These are phyloP conservation scores for Rhizophora mangle DNA, from an alignment of 345 rosid species.

Conservation along the genomic window DNA sequence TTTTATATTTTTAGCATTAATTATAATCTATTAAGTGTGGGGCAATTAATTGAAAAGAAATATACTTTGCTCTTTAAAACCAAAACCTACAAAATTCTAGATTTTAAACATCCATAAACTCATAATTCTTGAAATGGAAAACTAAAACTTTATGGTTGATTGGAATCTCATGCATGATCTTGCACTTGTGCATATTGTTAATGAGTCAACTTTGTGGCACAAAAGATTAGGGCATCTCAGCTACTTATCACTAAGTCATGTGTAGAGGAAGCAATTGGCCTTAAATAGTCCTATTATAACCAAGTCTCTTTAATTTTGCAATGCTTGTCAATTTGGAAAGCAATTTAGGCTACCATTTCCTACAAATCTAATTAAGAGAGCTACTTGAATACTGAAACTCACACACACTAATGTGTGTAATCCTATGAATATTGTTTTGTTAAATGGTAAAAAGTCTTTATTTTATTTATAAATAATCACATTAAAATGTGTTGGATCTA, in stretches of 20 bases:
- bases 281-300: neutral
- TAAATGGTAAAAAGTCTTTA: neutral
- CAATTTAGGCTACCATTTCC: neutral
- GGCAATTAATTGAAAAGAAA: neutral
- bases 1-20: neutral
- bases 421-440: neutral
- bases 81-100: neutral
- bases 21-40: neutral
- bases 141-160: neutral
- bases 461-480: neutral
- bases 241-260: neutral
- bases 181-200: neutral
- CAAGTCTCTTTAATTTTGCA: neutral
- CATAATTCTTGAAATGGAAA: neutral
- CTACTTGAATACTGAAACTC: neutral
- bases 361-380: conserved; percentile 1
- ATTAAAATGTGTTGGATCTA: neutral
- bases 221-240: conserved; percentile 3
- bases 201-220: neutral
- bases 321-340: conserved; percentile 8
- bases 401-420: neutral
- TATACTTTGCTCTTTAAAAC: neutral
- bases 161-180: neutral
- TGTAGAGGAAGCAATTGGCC: neutral
- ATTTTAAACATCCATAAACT: neutral